Base-by-base conservation (phyloP, 2,329 filamentous ascomycete genomes). In the Penicillium sp. region DNA sequence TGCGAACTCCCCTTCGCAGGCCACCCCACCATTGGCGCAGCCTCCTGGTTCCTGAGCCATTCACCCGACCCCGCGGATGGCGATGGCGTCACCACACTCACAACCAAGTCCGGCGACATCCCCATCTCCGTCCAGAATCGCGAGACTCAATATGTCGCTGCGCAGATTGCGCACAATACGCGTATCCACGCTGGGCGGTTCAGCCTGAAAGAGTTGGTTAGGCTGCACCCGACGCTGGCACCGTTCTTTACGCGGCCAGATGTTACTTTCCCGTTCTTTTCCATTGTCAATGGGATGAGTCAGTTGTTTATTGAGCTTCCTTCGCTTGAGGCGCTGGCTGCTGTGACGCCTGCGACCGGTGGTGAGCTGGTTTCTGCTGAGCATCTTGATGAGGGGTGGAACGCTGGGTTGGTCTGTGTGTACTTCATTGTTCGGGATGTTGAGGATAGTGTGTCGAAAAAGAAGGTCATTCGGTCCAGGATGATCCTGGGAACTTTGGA, bases 271-370 rank as follows among this genome's bases (percentile, higher is more conserved):
- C 71, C 71, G 1, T 23, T 76, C 8, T 70, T 76, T 53, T 75
- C 72, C 0, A 74, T 76, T 52, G 74, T 77, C 25, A 73, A 75
- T 40, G 75, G 75, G 4, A 74, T 76, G 72, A 72, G 65, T 13
- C 92, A 91, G 71, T 73, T 85, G n/a, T 81, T 90, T 33, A 77
- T 89, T 15, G 76, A 83, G 62, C 77, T 94, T 23, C 78, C 83
- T 0, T 81, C 79, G 53, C 72, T 90, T 10, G 84, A 85, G 31
- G 79, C 82, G 8, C 78, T 93, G 19, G 79, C 75, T 5, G 66
- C 67, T 6, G 65, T 72, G 50, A 63, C 64, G 6, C 46, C 62
- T 36, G 55, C 68, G 19, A 54, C 63, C 21, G 64, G 64, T 1
- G 68, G 70, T n/a, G 61, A 71, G 39, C 29, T 66, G 19, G 49